phyloP scores from a whole-genome alignment of 1,284 basidiomycete genomes.

The Boletellus deceptivus region DNA sequence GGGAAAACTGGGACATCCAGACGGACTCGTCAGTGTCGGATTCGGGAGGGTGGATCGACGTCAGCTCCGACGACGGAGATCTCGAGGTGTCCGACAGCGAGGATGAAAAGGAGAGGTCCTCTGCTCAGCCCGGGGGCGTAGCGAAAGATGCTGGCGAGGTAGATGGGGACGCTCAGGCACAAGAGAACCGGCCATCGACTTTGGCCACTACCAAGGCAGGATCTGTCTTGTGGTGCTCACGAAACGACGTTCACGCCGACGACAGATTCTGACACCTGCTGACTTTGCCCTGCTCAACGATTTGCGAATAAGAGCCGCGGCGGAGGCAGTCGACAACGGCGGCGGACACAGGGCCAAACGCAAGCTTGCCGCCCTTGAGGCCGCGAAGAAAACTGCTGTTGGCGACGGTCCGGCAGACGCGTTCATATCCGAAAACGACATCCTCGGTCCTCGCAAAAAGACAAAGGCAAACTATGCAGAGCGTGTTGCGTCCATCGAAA shows the following conservation, averaged over 20 bases:
- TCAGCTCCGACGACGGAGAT: conserved; percentile 70
- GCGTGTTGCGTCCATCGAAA: conserved; percentile 87
- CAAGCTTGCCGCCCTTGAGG: conserved; percentile 79
- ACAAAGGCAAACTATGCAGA: conserved; percentile 94
- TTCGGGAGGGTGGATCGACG: conserved; percentile 82
- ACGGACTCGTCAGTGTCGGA: conserved; percentile 66
- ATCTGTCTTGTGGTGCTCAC: not conserved
- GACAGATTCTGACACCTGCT: conserved; percentile 93
- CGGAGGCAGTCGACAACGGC: conserved; percentile 66
- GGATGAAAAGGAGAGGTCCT: conserved; percentile 57
- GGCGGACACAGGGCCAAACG: conserved; percentile 82
- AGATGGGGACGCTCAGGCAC: conserved; percentile 29
- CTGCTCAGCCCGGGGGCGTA: conserved; percentile 36
- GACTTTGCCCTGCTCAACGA: conserved; percentile 95
- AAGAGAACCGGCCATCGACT: conserved; percentile 48
- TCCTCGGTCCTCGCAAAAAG: conserved; percentile 94
- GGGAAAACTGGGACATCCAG: conserved; percentile 92
- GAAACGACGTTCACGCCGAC: not conserved
- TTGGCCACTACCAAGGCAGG: conserved; percentile 77
- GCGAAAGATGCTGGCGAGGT: conserved; percentile 18
- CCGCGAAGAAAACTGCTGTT: conserved; percentile 54
- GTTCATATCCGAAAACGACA: conserved; percentile 89
- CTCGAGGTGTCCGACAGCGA: conserved; percentile 86
- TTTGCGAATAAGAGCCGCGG: conserved; percentile 82
- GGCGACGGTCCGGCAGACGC: conserved; percentile 49